Evolutionary conservation across 768 basidiomycete genomes (phyloP), one percentile per base, ranked within the genome.

Genomic region (Phlebiopsis flavidoalba): DNA sequence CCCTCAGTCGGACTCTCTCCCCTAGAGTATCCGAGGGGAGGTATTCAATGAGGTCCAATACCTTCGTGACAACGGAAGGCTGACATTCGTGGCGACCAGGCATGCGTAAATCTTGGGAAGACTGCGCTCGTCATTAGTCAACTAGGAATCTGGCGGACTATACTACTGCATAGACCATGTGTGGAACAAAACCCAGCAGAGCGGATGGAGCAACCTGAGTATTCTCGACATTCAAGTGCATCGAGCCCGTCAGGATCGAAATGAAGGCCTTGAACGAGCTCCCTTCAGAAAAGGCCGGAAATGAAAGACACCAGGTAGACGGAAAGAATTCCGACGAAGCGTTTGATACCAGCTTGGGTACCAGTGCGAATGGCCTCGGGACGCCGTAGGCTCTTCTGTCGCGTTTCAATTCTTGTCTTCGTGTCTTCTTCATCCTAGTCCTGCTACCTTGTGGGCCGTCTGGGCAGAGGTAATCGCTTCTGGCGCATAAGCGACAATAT

Each of bases 161-260:
- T 1, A 75, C 76, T 17, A n/a, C n/a, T 82, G 77, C 15, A 77
- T 70, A 0, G 91, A 83, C 90, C 95, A 95, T 6, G 81, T 75
- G 60, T 85, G 81, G 74, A 97, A 90, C 21, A 98, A 77, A n/a
- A 43, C 97, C 94, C 47, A 99, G 76, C 17, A 96, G 78, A 0
- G 91, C 86, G 0, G 95, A 96, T 0, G 96, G 95, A 0, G 92
- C n/a, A n/a, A n/a, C 82, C 71, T 98, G 96, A 0, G 89, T 92
- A 67, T 95, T 98, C 72, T 98, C 97, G 47, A 74, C 79, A 61
- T 89, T n/a, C 87, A 24, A 98, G 77, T 3, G 76, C 72, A 0
- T 83, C 75, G 22, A 99, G 78, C 6, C 97, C n/a, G n/a, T n/a
- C 89, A 0, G 96, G 95, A 0, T n/a, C n/a, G 88, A 84, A 66